A percentile compares a stretch with the other conserved stretches of the same genome.
Conservation (phyloP, 1,284 basidiomycete species). For the Blastosporella zonata region DNA sequence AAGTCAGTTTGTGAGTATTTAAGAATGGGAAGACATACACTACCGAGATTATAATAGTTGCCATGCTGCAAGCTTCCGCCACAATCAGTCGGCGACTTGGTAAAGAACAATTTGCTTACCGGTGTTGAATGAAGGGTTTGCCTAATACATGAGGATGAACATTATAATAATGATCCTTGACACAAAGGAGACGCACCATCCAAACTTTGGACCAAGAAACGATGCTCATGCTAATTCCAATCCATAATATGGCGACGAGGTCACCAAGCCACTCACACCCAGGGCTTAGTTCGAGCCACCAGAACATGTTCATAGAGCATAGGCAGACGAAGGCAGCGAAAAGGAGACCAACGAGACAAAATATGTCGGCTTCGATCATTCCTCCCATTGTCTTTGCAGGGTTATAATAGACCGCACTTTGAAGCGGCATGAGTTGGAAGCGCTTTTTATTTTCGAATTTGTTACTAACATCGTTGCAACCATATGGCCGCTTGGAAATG, state of each 20-base stretch:
- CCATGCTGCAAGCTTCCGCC: slow-evolving; percentile 82
- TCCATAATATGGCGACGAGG: slow-evolving; percentile 69
- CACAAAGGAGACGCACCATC: slow-evolving; percentile 46
- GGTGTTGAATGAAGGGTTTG: slow-evolving; percentile 89
- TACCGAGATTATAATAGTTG: slow-evolving; percentile 80
- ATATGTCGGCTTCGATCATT: slow-evolving; percentile 88
- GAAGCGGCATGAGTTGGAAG: slow-evolving; percentile 5
- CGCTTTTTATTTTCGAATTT: slow-evolving; percentile 11
- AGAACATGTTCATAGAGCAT: slow-evolving; percentile 73
- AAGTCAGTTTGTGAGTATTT: not conserved
- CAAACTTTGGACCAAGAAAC: slow-evolving; percentile 89
- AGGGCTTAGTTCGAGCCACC: slow-evolving; percentile 67
- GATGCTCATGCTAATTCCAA: slow-evolving; percentile 78
- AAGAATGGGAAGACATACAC: slow-evolving; percentile 53
- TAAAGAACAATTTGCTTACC: slow-evolving; percentile 42
- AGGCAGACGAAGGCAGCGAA: slow-evolving; percentile 77
- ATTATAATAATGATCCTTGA: not conserved
- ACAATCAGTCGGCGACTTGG: not conserved
- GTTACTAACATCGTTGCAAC: slow-evolving; percentile 77
- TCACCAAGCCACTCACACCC: slow-evolving; percentile 72
- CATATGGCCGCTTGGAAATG: slow-evolving; percentile 82
- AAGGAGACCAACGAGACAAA: slow-evolving; percentile 68
- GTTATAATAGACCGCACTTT: slow-evolving; percentile 76
- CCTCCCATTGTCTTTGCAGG: slow-evolving; percentile 85
- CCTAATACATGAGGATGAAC: slow-evolving; percentile 27